phyloP scores from a whole-genome alignment of 2,329 filamentous ascomycete genomes.

The Fusarium ramigenum region DNA sequence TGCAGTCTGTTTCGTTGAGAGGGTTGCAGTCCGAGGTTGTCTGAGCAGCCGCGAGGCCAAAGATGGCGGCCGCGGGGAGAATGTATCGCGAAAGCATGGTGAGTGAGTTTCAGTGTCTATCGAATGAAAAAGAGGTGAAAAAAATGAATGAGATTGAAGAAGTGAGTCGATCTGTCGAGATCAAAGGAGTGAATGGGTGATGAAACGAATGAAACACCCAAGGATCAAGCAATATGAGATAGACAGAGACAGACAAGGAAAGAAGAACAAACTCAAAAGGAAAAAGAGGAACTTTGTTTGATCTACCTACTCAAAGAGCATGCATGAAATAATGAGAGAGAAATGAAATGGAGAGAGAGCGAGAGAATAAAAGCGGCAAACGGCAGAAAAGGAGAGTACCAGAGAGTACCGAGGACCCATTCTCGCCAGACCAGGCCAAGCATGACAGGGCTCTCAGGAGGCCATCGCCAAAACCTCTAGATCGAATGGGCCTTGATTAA shows the following conservation, averaged over 20 bases:
- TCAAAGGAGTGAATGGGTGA: constrained; percentile 35
- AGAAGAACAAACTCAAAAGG: constrained; percentile 7
- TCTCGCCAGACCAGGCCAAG: constrained; percentile 7
- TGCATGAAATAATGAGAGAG: constrained; percentile 1
- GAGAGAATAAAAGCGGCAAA: background rate
- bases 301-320: constrained; percentile 5
- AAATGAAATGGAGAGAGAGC: background rate
- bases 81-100: constrained; percentile 44
- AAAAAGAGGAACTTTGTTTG: constrained; percentile 3
- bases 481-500: constrained; percentile 12
- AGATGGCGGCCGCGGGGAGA: constrained; percentile 49
- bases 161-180: constrained; percentile 22
- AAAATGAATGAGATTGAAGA: background rate
- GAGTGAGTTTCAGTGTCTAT: constrained; percentile 2
- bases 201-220: constrained; percentile 32
- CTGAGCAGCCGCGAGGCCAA: constrained; percentile 70
- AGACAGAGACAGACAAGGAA: constrained; percentile 25
- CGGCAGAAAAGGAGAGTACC: constrained; percentile 15
- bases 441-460: constrained; percentile 31
- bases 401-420: constrained; percentile 33
- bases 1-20: constrained; percentile 71
- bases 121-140: constrained; percentile 6
- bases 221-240: constrained; percentile 12
- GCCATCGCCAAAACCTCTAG: constrained; percentile 34
- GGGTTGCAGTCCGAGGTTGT: constrained; percentile 84